phyloP scores from a whole-genome alignment of 106 monocot genomes.

The Apostasia shenzhenica region DNA sequence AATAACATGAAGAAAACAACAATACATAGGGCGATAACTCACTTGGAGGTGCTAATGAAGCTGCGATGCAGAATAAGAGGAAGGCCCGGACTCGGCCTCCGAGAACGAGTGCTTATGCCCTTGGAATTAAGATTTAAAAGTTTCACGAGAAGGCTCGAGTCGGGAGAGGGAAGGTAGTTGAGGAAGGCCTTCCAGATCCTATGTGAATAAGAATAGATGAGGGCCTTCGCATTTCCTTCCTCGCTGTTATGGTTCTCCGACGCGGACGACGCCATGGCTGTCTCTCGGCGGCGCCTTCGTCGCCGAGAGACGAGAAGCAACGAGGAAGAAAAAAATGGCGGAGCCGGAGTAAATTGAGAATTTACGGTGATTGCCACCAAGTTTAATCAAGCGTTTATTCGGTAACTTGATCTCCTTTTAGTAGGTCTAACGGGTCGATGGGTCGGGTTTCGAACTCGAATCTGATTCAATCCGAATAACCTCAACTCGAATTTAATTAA shows the following conservation, averaged over 20 bases:
- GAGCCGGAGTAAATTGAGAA: too few species aligned
- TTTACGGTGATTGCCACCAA: too few species aligned
- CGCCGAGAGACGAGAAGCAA: too few species aligned
- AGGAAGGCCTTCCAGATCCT: conserved; percentile 37
- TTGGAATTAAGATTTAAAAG: conserved; percentile 18
- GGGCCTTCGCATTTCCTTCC: conserved; percentile 12
- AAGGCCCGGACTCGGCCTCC: conserved; percentile 29
- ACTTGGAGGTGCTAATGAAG: conserved; percentile 21
- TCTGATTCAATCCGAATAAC: too few species aligned
- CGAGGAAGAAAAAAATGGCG: too few species aligned
- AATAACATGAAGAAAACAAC: not conserved
- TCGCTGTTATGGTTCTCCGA: conserved; percentile 4
- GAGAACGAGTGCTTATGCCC: conserved; percentile 4
- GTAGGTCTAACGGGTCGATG: too few species aligned
- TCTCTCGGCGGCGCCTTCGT: too few species aligned
- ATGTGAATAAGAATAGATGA: conserved; percentile 33
- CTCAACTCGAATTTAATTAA: too few species aligned
- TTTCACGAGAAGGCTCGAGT: conserved; percentile 31
- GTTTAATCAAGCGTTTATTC: too few species aligned
- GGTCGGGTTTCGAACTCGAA: too few species aligned
- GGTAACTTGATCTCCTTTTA: too few species aligned
- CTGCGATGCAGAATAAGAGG: conserved; percentile 40
- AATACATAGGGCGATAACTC: not conserved
- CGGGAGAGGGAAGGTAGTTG: conserved; percentile 32
- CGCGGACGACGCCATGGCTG: conserved; percentile 16